Evolutionary conservation across 768 basidiomycete species (phyloP).

Genomic region (Rossbeevera mucosa): DNA sequence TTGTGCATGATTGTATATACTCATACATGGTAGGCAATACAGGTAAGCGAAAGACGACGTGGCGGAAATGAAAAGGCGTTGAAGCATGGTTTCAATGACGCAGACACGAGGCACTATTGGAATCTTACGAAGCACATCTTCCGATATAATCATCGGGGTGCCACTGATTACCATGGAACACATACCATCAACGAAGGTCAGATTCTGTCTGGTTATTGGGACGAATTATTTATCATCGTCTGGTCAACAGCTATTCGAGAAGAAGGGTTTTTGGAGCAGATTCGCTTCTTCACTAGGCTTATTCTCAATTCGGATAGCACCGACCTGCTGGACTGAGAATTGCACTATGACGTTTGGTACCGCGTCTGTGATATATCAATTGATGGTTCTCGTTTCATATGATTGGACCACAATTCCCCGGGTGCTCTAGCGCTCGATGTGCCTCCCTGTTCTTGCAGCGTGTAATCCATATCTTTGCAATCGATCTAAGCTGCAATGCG

Average conservation of each 20-base stretch:
- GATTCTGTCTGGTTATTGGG: background rate
- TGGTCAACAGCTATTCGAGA: conserved; percentile 25
- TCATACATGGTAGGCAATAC: conserved; percentile 18
- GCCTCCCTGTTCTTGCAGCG: conserved; percentile 16
- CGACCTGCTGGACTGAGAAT: conserved; percentile 14
- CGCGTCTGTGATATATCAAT: background rate
- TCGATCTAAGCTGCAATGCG: too few relatives aligned
- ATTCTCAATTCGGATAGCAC: conserved; percentile 33
- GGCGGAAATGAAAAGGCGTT: conserved; percentile 17
- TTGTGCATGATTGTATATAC: background rate
- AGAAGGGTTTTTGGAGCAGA: conserved; percentile 27
- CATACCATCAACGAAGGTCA: conserved; percentile 30
- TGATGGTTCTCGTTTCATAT: too few relatives aligned
- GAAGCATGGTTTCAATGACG: conserved; percentile 10
- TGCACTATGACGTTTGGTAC: background rate
- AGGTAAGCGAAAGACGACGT: conserved; percentile 16
- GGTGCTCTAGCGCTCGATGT: conserved; percentile 19
- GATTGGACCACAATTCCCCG: conserved; percentile 14
- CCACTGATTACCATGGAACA: conserved; percentile 31
- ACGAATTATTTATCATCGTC: conserved; percentile 7
- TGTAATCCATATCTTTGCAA: conserved; percentile 3
- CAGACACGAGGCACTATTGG: conserved; percentile 46
- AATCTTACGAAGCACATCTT: conserved; percentile 43
- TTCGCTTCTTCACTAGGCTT: conserved; percentile 31
- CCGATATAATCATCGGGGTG: conserved; percentile 38